These are phyloP conservation scores for Vigna unguiculata DNA, from an alignment of 306 rosid species.

Conservation along the genomic window DNA sequence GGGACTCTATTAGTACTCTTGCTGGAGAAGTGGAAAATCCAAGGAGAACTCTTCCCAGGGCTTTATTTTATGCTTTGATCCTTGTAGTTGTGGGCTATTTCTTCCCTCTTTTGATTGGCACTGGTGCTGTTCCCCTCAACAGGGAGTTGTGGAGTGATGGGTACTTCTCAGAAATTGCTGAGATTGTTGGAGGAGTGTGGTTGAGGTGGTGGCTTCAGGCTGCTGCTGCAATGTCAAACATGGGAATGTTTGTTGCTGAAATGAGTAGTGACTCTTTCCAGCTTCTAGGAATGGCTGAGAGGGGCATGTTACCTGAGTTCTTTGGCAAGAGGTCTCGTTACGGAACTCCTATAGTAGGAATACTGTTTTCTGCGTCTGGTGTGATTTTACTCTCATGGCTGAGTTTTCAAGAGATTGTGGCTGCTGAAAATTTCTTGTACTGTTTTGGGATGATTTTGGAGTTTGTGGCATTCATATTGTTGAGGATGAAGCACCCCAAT, in stretches of 20 bases:
- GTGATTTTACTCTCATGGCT: slow-evolving; percentile 74
- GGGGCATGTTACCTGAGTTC: slow-evolving; percentile 79
- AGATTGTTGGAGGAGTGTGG: slow-evolving; percentile 79
- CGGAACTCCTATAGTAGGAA: slow-evolving; percentile 80
- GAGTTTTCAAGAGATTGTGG: slow-evolving; percentile 79
- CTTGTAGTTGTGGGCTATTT: slow-evolving; percentile 73
- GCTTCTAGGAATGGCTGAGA: slow-evolving; percentile 90
- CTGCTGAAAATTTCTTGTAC: slow-evolving; percentile 84
- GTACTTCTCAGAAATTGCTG: slow-evolving; percentile 75
- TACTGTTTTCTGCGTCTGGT: slow-evolving; percentile 81
- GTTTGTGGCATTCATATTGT: slow-evolving; percentile 69
- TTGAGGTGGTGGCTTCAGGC: slow-evolving; percentile 83
- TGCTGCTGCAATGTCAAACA: slow-evolving; percentile 85
- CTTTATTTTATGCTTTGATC: slow-evolving; percentile 71
- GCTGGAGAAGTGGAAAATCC: slow-evolving; percentile 82
- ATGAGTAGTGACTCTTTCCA: slow-evolving; percentile 92
- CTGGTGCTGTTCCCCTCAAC: slow-evolving; percentile 66
- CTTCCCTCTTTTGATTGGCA: slow-evolving; percentile 72
- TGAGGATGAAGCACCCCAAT: slow-evolving; percentile 68
- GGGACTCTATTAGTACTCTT: slow-evolving; percentile 85
- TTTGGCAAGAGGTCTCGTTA: slow-evolving; percentile 64
- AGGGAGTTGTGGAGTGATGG: slow-evolving; percentile 73
- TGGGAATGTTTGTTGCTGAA: slow-evolving; percentile 91
- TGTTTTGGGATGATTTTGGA: slow-evolving; percentile 88
- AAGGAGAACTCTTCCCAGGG: slow-evolving; percentile 75